A percentile compares a stretch with the other conserved stretches of the same genome.
phyloP scores from a whole-genome alignment of 495 filamentous ascomycete species.

The Penicillium macrosclerotiorum region DNA sequence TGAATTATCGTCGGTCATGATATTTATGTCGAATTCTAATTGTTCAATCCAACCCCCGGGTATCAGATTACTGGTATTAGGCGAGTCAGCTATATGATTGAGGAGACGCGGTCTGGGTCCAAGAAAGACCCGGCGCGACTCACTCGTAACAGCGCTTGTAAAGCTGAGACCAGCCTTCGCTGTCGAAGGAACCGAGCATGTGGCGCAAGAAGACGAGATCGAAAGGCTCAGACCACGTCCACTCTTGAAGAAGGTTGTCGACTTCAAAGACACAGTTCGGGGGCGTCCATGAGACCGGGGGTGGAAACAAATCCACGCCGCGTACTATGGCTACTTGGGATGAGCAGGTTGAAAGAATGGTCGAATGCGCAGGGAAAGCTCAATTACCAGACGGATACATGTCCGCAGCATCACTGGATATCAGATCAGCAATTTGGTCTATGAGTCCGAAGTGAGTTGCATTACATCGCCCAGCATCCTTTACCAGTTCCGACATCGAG shows the following conservation, averaged over 20 bases:
- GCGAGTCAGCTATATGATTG: neutral
- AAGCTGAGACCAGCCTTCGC: slow-evolving; percentile 25
- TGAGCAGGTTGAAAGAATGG: neutral
- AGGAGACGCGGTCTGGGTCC: too few species aligned
- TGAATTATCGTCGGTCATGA: slow-evolving; percentile 45
- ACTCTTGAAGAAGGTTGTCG: slow-evolving; percentile 22
- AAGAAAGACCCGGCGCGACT: neutral
- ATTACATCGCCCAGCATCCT: slow-evolving; percentile 25
- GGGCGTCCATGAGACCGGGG: slow-evolving; percentile 21
- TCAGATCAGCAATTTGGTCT: neutral
- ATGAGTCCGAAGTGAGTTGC: neutral
- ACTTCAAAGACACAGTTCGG: slow-evolving; percentile 23
- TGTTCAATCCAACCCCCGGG: slow-evolving; percentile 57
- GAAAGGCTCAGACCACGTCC: slow-evolving; percentile 29
- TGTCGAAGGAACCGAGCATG: slow-evolving; percentile 23
- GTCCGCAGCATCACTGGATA: slow-evolving; percentile 19
- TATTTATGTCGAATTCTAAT: slow-evolving; percentile 41
- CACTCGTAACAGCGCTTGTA: slow-evolving; percentile 26
- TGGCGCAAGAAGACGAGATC: slow-evolving; percentile 32
- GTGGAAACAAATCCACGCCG: slow-evolving; percentile 24
- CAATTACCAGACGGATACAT: slow-evolving; percentile 13
- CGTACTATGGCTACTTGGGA: slow-evolving; percentile 14
- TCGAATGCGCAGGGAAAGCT: neutral
- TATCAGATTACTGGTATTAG: slow-evolving; percentile 18
- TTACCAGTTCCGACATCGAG: slow-evolving; percentile 23